Conservation (phyloP, 768 basidiomycete genomes). For the Amanita muscaria region DNA sequence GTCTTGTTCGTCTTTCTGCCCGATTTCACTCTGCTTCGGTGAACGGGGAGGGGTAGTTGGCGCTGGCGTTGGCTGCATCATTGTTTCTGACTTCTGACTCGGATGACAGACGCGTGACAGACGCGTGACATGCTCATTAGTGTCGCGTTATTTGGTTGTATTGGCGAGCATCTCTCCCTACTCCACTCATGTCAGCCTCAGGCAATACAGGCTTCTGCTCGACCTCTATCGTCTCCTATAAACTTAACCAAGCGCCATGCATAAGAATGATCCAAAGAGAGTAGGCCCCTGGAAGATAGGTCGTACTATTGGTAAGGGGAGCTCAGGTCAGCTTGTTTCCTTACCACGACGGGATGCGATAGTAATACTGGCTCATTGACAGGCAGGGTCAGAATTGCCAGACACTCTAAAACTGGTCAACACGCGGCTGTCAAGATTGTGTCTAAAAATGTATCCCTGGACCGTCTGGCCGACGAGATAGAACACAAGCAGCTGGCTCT, state of each 20-base stretch:
- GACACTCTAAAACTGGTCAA: constrained; percentile 81
- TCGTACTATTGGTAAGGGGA: constrained; percentile 74
- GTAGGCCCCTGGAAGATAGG: constrained; percentile 83
- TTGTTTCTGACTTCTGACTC: constrained; percentile 13
- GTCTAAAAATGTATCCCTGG: constrained; percentile 65
- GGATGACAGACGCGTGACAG: not conserved
- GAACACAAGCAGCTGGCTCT: constrained; percentile 75
- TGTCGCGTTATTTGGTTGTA: constrained; percentile 30
- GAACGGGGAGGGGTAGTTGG: constrained; percentile 50
- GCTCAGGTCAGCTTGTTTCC: constrained; percentile 43
- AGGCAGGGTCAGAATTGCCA: constrained; percentile 89
- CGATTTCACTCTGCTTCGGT: constrained; percentile 19
- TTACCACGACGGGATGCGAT: constrained; percentile 9
- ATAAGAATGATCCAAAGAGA: constrained; percentile 45
- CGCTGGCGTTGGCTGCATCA: constrained; percentile 61
- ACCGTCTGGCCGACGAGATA: constrained; percentile 60
- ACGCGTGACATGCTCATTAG: not conserved
- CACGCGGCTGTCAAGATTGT: constrained; percentile 95
- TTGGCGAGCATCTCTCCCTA: constrained; percentile 13
- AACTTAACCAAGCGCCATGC: constrained; percentile 13
- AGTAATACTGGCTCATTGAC: not conserved
- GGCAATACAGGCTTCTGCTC: not conserved
- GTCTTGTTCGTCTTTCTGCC: constrained; percentile 10
- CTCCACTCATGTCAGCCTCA: constrained; percentile 6
- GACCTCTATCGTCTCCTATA: not conserved